A percentile compares a stretch with the other conserved stretches of the same genome.
These are phyloP conservation scores for Avena eriantha DNA, from an alignment of 176 grass and related monocot species.

Conservation along the genomic window DNA sequence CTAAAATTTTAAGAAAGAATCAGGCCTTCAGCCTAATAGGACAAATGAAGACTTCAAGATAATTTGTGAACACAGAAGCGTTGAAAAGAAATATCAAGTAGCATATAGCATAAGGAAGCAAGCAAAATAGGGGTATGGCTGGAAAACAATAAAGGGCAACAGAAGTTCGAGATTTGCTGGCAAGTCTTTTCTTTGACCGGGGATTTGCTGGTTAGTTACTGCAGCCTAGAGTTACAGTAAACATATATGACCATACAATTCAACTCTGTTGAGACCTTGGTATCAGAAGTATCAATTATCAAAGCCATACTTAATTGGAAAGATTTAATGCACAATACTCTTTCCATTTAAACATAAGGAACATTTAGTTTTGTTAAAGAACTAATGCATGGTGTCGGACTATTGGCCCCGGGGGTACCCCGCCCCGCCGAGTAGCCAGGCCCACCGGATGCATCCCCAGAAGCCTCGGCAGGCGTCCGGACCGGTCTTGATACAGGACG, in stretches of 20 bases:
- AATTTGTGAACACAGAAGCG: not conserved
- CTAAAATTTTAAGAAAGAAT: not conserved
- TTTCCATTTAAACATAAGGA: not conserved
- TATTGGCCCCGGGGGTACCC: no score
- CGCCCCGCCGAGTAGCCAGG: no score
- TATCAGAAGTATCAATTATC: not conserved
- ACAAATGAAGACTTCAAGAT: not conserved
- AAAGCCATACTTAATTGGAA: not conserved
- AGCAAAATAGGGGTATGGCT: not conserved
- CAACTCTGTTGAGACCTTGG: not conserved
- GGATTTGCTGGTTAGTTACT: not conserved
- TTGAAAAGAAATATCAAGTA: not conserved
- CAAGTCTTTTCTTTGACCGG: not conserved
- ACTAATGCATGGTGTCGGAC: no score
- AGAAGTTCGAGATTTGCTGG: not conserved
- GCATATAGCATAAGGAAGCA: not conserved
- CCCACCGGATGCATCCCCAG: no score
- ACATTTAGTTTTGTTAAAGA: not conserved
- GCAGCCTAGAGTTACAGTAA: not conserved
- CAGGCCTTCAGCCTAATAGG: not conserved
- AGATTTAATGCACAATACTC: not conserved
- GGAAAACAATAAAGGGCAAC: not conserved
- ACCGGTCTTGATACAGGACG: no score
- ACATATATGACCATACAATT: not conserved
- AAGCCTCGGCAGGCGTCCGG: no score